A percentile compares a stretch with the other conserved stretches of the same genome.
These are phyloP conservation scores for Strobilomyces dryophilus DNA, from an alignment of 768 basidiomycete genomes.

Conservation along the genomic window DNA sequence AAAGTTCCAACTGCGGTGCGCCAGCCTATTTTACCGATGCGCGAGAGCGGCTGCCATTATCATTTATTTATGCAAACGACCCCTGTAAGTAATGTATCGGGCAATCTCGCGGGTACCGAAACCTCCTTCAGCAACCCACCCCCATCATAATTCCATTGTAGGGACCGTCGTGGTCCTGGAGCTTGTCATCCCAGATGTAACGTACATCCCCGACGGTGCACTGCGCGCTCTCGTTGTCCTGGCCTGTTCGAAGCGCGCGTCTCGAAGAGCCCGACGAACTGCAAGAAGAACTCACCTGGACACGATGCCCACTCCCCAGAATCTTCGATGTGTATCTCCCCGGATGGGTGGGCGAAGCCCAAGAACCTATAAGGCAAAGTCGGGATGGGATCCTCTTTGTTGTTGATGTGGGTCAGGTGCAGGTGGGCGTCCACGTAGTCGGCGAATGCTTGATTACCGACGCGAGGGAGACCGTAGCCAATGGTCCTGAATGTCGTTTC, in stretches of 20 bases:
- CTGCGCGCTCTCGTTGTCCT: constrained; percentile 52
- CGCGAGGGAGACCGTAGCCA: constrained; percentile 36
- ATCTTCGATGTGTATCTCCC: constrained; percentile 43
- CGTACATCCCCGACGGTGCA: constrained; percentile 23
- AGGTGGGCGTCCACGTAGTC: constrained; percentile 47
- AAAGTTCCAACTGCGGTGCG: too few species aligned
- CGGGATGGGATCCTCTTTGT: constrained; percentile 40
- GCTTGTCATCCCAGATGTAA: constrained; percentile 41
- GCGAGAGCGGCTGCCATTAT: too few species aligned
- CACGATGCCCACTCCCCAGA: constrained; percentile 50
- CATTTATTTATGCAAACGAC: too few species aligned
- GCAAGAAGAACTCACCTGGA: constrained; percentile 34
- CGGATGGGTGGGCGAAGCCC: constrained; percentile 37
- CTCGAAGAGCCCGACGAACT: neutral
- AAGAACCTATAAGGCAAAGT: constrained; percentile 33
- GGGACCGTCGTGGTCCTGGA: constrained; percentile 44
- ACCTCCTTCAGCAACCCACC: constrained; percentile 22
- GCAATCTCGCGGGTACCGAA: neutral
- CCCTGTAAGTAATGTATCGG: too few species aligned
- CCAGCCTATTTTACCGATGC: too few species aligned
- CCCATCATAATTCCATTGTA: constrained; percentile 29
- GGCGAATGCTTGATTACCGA: constrained; percentile 59
- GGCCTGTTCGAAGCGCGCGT: constrained; percentile 26
- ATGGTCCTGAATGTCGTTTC: constrained; percentile 31
- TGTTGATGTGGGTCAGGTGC: constrained; percentile 52